Percentiles rank a stretch among this genome's conserved stretches.
Conservation (phyloP, 2,329 filamentous ascomycete species). For the Beauveria scarabaeidicola region DNA sequence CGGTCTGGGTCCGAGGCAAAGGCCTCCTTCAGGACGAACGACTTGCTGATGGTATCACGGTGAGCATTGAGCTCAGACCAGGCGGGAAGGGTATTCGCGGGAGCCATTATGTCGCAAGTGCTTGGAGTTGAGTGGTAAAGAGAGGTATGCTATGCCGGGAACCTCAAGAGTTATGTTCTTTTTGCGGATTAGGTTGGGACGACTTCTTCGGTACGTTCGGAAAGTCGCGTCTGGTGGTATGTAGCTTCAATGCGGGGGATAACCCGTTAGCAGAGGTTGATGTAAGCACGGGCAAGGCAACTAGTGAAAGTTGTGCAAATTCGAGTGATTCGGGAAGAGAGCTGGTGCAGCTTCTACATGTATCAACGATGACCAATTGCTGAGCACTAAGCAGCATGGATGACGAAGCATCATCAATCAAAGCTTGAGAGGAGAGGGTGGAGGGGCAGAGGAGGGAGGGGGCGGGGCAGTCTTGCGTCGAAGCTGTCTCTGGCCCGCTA, state of each 20-base stretch:
- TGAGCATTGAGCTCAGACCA: slow-evolving; percentile 90
- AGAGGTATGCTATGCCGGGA: not conserved
- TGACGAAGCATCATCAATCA: slow-evolving; percentile 11
- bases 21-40: slow-evolving; percentile 86
- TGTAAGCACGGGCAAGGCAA: not conserved
- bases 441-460: slow-evolving; percentile 11
- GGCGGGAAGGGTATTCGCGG: slow-evolving; percentile 75
- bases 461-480: slow-evolving; percentile 3
- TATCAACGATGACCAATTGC: slow-evolving; percentile 7
- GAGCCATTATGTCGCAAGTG: slow-evolving; percentile 50
- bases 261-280: not conserved
- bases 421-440: slow-evolving; percentile 3
- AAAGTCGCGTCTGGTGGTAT: not conserved
- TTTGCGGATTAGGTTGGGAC: not conserved
- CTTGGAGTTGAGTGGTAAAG: not conserved
- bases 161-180: not conserved
- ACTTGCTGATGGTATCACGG: slow-evolving; percentile 76
- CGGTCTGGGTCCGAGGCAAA: slow-evolving; percentile 83
- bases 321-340: not conserved
- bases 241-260: not conserved
- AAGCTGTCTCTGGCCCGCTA: not conserved
- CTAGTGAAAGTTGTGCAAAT: not conserved
- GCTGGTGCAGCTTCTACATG: not conserved
- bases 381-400: not conserved
- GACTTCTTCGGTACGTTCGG: not conserved